Percentiles rank a stretch among this genome's conserved stretches.
Conservation (phyloP, 306 rosid species). For the Cicer bijugum region DNA sequence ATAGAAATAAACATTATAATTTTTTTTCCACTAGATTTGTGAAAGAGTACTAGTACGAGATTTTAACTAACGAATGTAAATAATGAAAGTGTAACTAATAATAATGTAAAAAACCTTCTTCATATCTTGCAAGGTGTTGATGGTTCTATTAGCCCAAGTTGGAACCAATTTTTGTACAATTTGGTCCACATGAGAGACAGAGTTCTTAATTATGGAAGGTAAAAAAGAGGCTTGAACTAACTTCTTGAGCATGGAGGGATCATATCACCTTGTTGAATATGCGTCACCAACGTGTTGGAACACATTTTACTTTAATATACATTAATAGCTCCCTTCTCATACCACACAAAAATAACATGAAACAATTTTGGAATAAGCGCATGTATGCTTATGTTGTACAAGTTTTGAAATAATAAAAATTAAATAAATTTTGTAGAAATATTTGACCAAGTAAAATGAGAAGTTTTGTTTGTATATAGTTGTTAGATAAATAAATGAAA, state of each 20-base stretch:
- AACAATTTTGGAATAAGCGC: not conserved
- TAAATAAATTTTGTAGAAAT: not conserved
- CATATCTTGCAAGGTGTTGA: constrained; percentile 85
- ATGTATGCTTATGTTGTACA: not conserved
- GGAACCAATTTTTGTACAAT: constrained; percentile 63
- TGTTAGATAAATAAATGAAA: not conserved
- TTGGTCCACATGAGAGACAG: constrained; percentile 68
- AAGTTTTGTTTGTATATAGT: not conserved
- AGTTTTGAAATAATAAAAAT: not conserved
- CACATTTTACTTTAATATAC: constrained; percentile 42
- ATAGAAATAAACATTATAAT: too few species aligned
- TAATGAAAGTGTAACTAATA: constrained; percentile 1
- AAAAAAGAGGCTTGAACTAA: constrained; percentile 64
- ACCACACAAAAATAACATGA: not conserved
- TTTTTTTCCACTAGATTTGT: too few species aligned
- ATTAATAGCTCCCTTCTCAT: not conserved
- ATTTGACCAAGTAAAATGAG: constrained; percentile 1
- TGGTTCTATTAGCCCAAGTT: constrained; percentile 60
- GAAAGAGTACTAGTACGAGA: too few species aligned
- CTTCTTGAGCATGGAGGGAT: constrained; percentile 75
- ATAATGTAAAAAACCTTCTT: constrained; percentile 60
- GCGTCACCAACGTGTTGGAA: constrained; percentile 46
- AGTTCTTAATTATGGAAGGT: constrained; percentile 60
- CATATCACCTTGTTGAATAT: constrained; percentile 83
- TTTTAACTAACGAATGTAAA: not conserved